phyloP scores from a whole-genome alignment of 805 yeast genomes.

The Saccharomycopsis fibuligera region DNA sequence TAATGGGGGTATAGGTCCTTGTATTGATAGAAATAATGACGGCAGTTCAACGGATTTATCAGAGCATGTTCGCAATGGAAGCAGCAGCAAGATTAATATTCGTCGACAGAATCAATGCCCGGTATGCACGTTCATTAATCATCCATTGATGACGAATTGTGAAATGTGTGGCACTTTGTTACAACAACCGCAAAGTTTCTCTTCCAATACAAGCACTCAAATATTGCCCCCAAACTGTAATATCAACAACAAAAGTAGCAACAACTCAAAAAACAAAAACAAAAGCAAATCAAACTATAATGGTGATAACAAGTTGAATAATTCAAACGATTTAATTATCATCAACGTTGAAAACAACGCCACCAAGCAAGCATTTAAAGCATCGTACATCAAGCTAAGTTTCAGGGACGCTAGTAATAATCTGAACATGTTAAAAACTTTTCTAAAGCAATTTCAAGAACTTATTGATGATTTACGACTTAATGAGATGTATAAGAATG shows the following conservation, averaged over 20 bases:
- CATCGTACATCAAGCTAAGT: conserved; percentile 18
- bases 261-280: neutral
- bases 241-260: neutral
- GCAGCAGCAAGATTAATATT: no score
- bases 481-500: neutral
- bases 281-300: neutral
- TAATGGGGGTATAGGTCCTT: no score
- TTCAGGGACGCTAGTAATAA: conserved; percentile 8
- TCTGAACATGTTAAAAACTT: conserved; percentile 9
- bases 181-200: no score
- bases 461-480: conserved; percentile 8
- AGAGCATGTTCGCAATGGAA: no score
- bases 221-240: conserved; percentile 23
- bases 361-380: conserved; percentile 23
- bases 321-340: neutral
- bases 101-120: conserved; percentile 39
- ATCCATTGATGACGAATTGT: conserved; percentile 68
- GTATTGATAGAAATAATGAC: no score
- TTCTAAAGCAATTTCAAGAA: conserved; percentile 9
- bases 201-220: no score
- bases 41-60: no score
- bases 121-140: conserved; percentile 75
- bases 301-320: no score
- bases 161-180: conserved; percentile 79
- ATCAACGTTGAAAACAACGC: conserved; percentile 9